A percentile compares a stretch with the other conserved stretches of the same genome.
phyloP scores from a whole-genome alignment of 169 alveolate species.

The Eimeria praecox region DNA sequence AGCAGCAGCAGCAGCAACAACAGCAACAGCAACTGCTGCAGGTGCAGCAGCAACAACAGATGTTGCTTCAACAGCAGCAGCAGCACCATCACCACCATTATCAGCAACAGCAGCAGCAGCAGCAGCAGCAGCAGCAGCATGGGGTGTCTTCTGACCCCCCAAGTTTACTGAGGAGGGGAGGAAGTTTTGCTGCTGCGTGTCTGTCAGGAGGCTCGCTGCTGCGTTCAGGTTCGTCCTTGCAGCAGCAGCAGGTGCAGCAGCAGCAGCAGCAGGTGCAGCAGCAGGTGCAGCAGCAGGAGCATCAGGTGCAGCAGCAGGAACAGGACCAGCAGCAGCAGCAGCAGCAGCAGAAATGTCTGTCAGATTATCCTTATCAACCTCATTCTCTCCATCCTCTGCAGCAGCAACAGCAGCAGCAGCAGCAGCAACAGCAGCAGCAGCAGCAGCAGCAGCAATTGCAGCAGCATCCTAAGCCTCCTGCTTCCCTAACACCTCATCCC shows the following conservation, averaged over 20 bases:
- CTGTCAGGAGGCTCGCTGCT: conserved; percentile 12
- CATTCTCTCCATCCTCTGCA: no score
- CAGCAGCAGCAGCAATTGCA: conserved; percentile 17
- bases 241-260: conserved; percentile 71
- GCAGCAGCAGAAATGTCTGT: no score
- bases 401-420: conserved; percentile 74
- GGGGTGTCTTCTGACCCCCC: conserved; percentile 19
- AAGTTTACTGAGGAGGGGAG: background rate
- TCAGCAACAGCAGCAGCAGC: conserved; percentile 8
- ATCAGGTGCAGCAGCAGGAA: conserved; percentile 16
- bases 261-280: conserved; percentile 25
- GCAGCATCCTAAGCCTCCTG: background rate
- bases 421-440: conserved; percentile 12
- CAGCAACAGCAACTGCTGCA: no score
- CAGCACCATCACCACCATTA: no score
- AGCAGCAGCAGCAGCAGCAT: background rate
- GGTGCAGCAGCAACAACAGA: background rate
- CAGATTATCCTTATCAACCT: no score
- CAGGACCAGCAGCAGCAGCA: conserved; percentile 67
- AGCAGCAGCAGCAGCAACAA: conserved; percentile 7
- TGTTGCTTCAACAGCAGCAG: no score
- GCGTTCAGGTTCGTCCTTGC: background rate
- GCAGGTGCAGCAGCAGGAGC: background rate
- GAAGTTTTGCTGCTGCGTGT: conserved; percentile 13
- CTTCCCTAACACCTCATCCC: background rate